These are phyloP conservation scores for Cryptococcus sp. DNA, from an alignment of 1,284 basidiomycete species.

Conservation along the genomic window DNA sequence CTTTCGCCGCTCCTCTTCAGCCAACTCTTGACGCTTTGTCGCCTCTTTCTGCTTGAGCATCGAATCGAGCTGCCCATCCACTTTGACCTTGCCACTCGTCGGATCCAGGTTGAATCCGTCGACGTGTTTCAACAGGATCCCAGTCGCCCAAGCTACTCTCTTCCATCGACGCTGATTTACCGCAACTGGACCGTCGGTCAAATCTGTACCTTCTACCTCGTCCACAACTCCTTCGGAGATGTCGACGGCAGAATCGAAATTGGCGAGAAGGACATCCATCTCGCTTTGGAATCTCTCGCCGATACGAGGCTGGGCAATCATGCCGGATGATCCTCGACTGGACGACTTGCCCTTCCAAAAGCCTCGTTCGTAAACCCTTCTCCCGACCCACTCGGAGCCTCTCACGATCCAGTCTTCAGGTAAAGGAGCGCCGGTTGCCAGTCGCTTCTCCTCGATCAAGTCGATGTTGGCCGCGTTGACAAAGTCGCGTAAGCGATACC, in stretches of 20 bases:
- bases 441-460: conserved; percentile 60
- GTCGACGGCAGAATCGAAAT: conserved; percentile 57
- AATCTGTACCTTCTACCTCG: conserved; percentile 58
- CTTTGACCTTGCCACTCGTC: conserved; percentile 56
- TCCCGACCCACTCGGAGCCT: conserved; percentile 92
- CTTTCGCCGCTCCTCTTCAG: conserved; percentile 28
- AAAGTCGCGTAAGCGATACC: conserved; percentile 72
- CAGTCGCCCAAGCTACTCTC: conserved; percentile 70
- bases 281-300: conserved; percentile 60
- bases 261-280: conserved; percentile 72
- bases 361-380: conserved; percentile 83
- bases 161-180: conserved; percentile 64
- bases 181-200: conserved; percentile 51
- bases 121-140: conserved; percentile 68
- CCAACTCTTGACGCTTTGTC: conserved; percentile 51
- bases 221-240: conserved; percentile 77
- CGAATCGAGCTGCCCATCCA: conserved; percentile 63
- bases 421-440: conserved; percentile 64
- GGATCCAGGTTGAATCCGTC: conserved; percentile 71
- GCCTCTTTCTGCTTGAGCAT: conserved; percentile 72
- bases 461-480: conserved; percentile 57
- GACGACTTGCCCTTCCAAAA: conserved; percentile 69
- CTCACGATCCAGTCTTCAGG: conserved; percentile 94
- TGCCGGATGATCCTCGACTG: conserved; percentile 49
- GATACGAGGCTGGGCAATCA: conserved; percentile 56